Percentiles rank a stretch among this genome's conserved stretches.
These are phyloP conservation scores for Xylariales sp. DNA, from an alignment of 2,329 filamentous ascomycete genomes.

Conservation along the genomic window DNA sequence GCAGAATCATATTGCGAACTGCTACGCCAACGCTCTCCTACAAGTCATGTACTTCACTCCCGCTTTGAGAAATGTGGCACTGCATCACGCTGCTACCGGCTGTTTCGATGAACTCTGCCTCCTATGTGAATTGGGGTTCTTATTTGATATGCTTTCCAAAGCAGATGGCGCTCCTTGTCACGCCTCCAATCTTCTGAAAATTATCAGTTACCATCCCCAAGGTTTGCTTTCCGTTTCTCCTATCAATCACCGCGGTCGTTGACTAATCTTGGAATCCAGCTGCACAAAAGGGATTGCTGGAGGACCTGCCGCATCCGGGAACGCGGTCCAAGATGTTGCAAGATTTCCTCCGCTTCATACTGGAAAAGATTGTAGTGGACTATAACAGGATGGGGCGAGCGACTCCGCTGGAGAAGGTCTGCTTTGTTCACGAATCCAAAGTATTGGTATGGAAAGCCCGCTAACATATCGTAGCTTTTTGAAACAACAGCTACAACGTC, in stretches of 20 bases:
- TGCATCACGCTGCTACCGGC: constrained; percentile 82
- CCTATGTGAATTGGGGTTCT: constrained; percentile 88
- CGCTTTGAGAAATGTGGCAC: constrained; percentile 77
- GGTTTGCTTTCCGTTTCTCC: constrained; percentile 33
- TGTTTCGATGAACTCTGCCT: constrained; percentile 82
- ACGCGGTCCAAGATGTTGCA: constrained; percentile 81
- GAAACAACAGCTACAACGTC: constrained; percentile 67
- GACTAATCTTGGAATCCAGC: constrained; percentile 38
- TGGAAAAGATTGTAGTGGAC: constrained; percentile 76
- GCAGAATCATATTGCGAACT: constrained; percentile 95
- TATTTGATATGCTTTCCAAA: constrained; percentile 98
- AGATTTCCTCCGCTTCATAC: constrained; percentile 76
- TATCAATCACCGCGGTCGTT: constrained; percentile 14
- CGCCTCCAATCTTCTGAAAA: constrained; percentile 89
- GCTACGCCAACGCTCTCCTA: constrained; percentile 87
- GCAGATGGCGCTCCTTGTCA: constrained; percentile 92
- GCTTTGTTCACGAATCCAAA: not conserved
- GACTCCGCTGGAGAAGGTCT: constrained; percentile 65
- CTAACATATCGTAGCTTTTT: constrained; percentile 51
- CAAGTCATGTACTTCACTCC: constrained; percentile 92
- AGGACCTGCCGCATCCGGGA: constrained; percentile 73
- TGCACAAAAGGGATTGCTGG: constrained; percentile 72
- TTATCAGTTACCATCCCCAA: constrained; percentile 78
- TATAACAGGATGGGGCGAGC: constrained; percentile 63
- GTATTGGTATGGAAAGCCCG: constrained; percentile 15